A percentile compares a stretch with the other conserved stretches of the same genome.
Evolutionary conservation across 306 rosid species (phyloP).

Genomic region (Abrus pulchellus): DNA sequence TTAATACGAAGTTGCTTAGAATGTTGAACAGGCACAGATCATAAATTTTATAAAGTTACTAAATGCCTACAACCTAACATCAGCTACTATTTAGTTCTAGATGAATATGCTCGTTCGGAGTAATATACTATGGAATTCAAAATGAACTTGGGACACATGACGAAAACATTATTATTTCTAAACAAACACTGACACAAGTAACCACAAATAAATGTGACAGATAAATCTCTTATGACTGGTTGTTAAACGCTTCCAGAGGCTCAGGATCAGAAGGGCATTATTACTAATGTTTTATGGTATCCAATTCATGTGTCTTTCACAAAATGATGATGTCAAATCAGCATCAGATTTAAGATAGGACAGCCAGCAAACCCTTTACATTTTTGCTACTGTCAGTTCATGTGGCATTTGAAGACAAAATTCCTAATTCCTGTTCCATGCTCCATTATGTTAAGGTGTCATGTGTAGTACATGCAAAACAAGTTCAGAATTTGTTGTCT

Average conservation of each 20-base stretch:
- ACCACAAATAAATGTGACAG: neutral
- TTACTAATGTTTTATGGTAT: slow-evolving; percentile 3
- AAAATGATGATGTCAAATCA: neutral
- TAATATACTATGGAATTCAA: neutral
- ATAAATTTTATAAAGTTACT: slow-evolving; percentile 8
- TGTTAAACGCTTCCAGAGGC: slow-evolving; percentile 2
- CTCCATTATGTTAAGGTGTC: neutral
- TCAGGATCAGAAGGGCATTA: neutral
- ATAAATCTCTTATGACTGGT: neutral
- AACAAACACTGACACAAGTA: slow-evolving; percentile 10
- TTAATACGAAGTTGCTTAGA: slow-evolving; percentile 1
- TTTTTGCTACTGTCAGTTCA: neutral
- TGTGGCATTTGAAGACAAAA: slow-evolving; percentile 12
- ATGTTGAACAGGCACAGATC: neutral
- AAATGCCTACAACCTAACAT: slow-evolving; percentile 18
- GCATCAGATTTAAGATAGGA: slow-evolving; percentile 17
- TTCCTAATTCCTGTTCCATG: neutral
- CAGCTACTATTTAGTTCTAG: slow-evolving; percentile 15
- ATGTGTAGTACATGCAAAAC: neutral
- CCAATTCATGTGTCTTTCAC: slow-evolving; percentile 20
- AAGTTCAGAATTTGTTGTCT: slow-evolving; percentile 20
- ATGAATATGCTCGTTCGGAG: neutral
- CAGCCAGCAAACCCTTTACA: neutral
- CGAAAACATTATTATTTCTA: slow-evolving; percentile 16
- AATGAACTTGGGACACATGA: neutral